These are phyloP conservation scores for Candida tibetensis DNA, from an alignment of 805 yeast species.

Conservation along the genomic window DNA sequence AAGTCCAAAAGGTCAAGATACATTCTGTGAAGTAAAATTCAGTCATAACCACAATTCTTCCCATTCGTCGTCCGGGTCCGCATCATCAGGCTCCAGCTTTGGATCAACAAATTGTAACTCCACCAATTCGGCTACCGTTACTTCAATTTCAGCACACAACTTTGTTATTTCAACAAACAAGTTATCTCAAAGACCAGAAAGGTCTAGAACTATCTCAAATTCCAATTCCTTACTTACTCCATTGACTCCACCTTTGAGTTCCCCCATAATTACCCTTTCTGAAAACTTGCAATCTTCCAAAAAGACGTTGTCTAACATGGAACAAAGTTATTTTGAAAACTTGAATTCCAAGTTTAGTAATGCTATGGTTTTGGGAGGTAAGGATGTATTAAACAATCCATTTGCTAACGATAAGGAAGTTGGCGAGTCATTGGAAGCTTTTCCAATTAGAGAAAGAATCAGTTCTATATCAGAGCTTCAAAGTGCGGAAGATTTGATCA, in stretches of 20 bases:
- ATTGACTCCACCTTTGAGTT: slow-evolving; percentile 32
- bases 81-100: slow-evolving; percentile 7
- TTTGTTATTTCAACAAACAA: slow-evolving; percentile 2
- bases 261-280: slow-evolving; percentile 38
- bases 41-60: slow-evolving; percentile 11
- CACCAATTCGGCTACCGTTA: slow-evolving; percentile 5
- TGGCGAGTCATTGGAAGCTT: not conserved
- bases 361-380: not conserved
- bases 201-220: slow-evolving; percentile 22
- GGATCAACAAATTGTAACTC: slow-evolving; percentile 11
- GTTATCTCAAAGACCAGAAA: slow-evolving; percentile 3
- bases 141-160: slow-evolving; percentile 1
- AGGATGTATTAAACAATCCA: not conserved
- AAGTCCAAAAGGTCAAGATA: not conserved
- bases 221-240: slow-evolving; percentile 23
- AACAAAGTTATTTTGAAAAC: slow-evolving; percentile 35
- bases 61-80: slow-evolving; percentile 13
- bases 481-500: slow-evolving; percentile 25
- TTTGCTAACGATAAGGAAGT: not conserved
- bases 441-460: slow-evolving; percentile 6
- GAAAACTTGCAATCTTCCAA: slow-evolving; percentile 32
- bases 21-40: not conserved
- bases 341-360: slow-evolving; percentile 11
- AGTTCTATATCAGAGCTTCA: slow-evolving; percentile 22
- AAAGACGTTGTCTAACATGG: slow-evolving; percentile 27